Percentiles rank a stretch among this genome's conserved stretches.
Evolutionary conservation across 371 early-diverging fungal species (phyloP).

Genomic region (Mortierella sp.): DNA sequence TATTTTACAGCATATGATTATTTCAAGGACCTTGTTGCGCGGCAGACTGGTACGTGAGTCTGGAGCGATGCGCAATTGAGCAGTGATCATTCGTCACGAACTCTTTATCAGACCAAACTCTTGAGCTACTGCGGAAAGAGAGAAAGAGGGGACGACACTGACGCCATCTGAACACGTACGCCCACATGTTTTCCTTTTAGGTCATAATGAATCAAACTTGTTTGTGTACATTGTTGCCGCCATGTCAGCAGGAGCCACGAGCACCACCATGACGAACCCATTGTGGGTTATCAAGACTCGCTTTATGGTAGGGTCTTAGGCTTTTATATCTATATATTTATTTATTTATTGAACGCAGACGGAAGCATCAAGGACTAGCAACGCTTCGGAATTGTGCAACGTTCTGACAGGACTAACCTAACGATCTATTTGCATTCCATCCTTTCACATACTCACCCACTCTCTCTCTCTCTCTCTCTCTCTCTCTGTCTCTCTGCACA

Average conservation of each 20-base stretch:
- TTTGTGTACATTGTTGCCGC: slow-evolving; percentile 86
- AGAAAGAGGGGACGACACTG: too few species aligned
- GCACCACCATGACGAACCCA: slow-evolving; percentile 86
- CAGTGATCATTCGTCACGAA: background rate
- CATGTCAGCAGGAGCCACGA: slow-evolving; percentile 86
- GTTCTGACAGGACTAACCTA: background rate
- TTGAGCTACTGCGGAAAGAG: too few species aligned
- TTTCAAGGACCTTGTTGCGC: slow-evolving; percentile 62
- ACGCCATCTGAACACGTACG: background rate
- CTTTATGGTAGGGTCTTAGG: slow-evolving; percentile 77
- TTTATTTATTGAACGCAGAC: background rate
- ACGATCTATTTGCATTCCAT: background rate
- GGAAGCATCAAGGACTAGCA: too few species aligned
- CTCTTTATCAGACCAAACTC: background rate
- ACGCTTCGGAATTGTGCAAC: slow-evolving; percentile 1
- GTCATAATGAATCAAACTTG: slow-evolving; percentile 61
- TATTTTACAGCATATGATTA: slow-evolving; percentile 87
- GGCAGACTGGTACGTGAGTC: slow-evolving; percentile 26
- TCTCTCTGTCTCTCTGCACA: background rate
- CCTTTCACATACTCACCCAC: too few species aligned
- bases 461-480: too few species aligned
- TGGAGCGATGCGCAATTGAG: background rate
- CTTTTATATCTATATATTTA: too few species aligned
- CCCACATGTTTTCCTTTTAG: slow-evolving; percentile 25
- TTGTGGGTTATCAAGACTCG: slow-evolving; percentile 95